Conservation (phyloP, 805 yeast genomes). For the Candida xyloterini region DNA sequence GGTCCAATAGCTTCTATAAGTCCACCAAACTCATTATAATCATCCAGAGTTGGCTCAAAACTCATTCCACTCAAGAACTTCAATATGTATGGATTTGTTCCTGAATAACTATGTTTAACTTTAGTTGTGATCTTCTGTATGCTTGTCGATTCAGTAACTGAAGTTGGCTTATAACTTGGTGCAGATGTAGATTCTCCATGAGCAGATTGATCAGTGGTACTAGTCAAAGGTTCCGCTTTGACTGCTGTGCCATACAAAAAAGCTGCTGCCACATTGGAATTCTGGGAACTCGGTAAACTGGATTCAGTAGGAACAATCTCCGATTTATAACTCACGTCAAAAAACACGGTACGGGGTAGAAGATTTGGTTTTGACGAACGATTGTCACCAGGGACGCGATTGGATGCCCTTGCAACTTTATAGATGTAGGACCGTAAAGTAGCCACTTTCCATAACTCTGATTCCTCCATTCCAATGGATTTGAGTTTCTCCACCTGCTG, state of each 20-base stretch:
- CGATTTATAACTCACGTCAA: constrained; percentile 38
- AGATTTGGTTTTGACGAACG: constrained; percentile 32
- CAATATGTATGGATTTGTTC: constrained; percentile 60
- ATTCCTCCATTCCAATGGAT: constrained; percentile 68
- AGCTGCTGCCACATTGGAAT: constrained; percentile 11
- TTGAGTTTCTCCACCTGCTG: constrained; percentile 71
- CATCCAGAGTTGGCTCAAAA: constrained; percentile 55
- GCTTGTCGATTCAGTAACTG: constrained; percentile 26
- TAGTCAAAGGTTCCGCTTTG: constrained; percentile 21
- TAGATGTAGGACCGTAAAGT: constrained; percentile 65
- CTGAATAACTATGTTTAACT: constrained; percentile 57
- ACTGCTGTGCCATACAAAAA: constrained; percentile 19
- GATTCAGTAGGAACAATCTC: constrained; percentile 17
- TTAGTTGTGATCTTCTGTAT: constrained; percentile 26
- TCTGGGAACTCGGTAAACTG: constrained; percentile 8
- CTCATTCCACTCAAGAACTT: constrained; percentile 51
- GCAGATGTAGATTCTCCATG: constrained; percentile 22
- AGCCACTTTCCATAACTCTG: constrained; percentile 81
- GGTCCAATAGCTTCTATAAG: constrained; percentile 12
- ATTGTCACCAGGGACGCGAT: background rate
- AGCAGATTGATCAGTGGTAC: constrained; percentile 22
- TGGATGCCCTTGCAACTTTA: constrained; percentile 46
- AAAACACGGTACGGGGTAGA: constrained; percentile 51
- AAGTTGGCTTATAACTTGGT: constrained; percentile 20
- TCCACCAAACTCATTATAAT: constrained; percentile 69